phyloP scores from a whole-genome alignment of 805 yeast species.

The Candida ortonii region DNA sequence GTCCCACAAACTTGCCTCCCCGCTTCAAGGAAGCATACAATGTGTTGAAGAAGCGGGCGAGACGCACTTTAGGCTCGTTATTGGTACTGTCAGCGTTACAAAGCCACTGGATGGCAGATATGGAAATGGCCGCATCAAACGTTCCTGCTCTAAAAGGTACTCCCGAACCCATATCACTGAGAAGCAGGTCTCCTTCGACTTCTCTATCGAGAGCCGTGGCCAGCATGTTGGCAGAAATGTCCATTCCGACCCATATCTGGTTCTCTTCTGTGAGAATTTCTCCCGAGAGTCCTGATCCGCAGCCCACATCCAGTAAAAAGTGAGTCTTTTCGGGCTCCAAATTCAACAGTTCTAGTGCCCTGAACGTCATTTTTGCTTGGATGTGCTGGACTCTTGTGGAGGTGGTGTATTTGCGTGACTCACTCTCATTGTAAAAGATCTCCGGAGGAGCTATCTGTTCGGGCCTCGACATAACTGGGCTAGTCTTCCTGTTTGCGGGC shows the following conservation, averaged over 20 bases:
- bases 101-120: conserved; percentile 96
- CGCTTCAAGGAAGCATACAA: conserved; percentile 80
- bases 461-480: conserved; percentile 92
- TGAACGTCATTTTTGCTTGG: conserved; percentile 94
- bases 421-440: conserved; percentile 86
- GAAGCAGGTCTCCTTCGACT: conserved; percentile 87
- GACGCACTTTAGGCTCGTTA: conserved; percentile 80
- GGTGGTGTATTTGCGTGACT: conserved; percentile 84
- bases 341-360: conserved; percentile 86
- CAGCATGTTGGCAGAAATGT: conserved; percentile 92
- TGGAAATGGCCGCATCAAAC: conserved; percentile 93
- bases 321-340: conserved; percentile 61
- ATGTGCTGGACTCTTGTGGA: conserved; percentile 97
- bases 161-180: conserved; percentile 92
- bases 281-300: conserved; percentile 96
- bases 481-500: no score
- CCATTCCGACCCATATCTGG: conserved; percentile 94
- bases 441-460: conserved; percentile 97
- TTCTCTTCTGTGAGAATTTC: conserved; percentile 93
- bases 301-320: conserved; percentile 85
- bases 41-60: conserved; percentile 80
- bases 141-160: conserved; percentile 95
- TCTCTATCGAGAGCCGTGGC: conserved; percentile 92
- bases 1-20: conserved; percentile 97
- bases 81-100: conserved; percentile 88